phyloP scores from a whole-genome alignment of 176 grass and related monocot genomes.

The Canna indica region DNA sequence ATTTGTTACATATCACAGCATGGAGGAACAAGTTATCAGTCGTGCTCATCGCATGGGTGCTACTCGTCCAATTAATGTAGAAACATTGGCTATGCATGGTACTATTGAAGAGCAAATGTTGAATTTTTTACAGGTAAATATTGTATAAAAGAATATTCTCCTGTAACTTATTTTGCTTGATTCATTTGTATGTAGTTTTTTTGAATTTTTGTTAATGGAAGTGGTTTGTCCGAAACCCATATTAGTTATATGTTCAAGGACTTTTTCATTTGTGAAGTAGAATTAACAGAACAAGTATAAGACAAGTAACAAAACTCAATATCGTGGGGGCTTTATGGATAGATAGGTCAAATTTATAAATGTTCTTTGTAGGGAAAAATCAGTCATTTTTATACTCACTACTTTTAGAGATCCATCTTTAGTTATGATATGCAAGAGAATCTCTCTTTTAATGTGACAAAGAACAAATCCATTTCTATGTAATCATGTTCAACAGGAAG shows the following conservation, averaged over 20 bases:
- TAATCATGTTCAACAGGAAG: not conserved
- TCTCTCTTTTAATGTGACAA: not conserved
- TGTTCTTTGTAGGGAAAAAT: not conserved
- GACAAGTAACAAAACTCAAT: not conserved
- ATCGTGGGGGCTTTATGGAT: not conserved
- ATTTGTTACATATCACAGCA: slow-evolving; percentile 37
- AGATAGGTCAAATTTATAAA: not conserved
- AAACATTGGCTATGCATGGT: slow-evolving; percentile 83
- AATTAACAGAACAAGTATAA: not conserved
- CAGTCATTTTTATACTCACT: not conserved
- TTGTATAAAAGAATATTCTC: slow-evolving; percentile 1
- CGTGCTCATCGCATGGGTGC: slow-evolving; percentile 92
- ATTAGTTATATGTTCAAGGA: not conserved
- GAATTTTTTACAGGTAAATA: slow-evolving; percentile 57
- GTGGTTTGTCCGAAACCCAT: not conserved
- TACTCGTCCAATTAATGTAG: slow-evolving; percentile 74
- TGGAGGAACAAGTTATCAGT: slow-evolving; percentile 97
- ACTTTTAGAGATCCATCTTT: not conserved
- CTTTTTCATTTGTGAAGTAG: not conserved
- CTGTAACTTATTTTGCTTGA: not conserved
- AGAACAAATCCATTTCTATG: not conserved
- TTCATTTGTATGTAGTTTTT: not conserved
- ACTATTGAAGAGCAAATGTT: slow-evolving; percentile 98
- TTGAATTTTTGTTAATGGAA: not conserved
- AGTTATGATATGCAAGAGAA: not conserved